Conservation (phyloP, 2,329 filamentous ascomycete species). For the Colletotrichum ledebouriae region DNA sequence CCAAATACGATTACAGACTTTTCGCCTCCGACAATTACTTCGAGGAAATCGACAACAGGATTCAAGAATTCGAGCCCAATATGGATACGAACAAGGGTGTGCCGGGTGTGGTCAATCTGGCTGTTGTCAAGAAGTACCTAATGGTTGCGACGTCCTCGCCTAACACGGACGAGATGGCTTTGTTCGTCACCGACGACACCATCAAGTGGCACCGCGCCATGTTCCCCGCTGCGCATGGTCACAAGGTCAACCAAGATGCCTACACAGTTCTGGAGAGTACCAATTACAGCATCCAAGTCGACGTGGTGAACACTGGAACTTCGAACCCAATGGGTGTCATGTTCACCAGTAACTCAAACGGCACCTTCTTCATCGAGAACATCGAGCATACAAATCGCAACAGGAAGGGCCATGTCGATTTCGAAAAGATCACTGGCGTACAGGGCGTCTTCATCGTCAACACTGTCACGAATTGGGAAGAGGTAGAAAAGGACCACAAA, state of each 20-base stretch:
- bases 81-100: constrained; percentile 81
- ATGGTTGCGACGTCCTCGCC: constrained; percentile 85
- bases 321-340: constrained; percentile 84
- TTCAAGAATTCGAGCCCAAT: constrained; percentile 79
- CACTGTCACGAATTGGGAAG: constrained; percentile 86
- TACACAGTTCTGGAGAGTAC: constrained; percentile 97
- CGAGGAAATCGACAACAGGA: constrained; percentile 59
- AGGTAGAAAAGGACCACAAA: constrained; percentile 69
- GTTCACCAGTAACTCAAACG: constrained; percentile 97
- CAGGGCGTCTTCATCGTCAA: constrained; percentile 95
- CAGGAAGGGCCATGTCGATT: constrained; percentile 82
- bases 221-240: constrained; percentile 84
- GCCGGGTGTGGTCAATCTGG: constrained; percentile 84
- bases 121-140: constrained; percentile 86
- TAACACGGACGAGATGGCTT: constrained; percentile 88
- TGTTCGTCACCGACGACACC: constrained; percentile 90
- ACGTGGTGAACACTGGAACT: constrained; percentile 81
- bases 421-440: constrained; percentile 92
- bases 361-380: constrained; percentile 94
- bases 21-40: constrained; percentile 90
- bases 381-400: constrained; percentile 94
- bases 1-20: constrained; percentile 81
- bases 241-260: constrained; percentile 79
- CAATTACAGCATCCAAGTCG: constrained; percentile 97
- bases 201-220: constrained; percentile 91